These are phyloP conservation scores for Quercus variabilis DNA, from an alignment of 306 rosid species.

Conservation along the genomic window DNA sequence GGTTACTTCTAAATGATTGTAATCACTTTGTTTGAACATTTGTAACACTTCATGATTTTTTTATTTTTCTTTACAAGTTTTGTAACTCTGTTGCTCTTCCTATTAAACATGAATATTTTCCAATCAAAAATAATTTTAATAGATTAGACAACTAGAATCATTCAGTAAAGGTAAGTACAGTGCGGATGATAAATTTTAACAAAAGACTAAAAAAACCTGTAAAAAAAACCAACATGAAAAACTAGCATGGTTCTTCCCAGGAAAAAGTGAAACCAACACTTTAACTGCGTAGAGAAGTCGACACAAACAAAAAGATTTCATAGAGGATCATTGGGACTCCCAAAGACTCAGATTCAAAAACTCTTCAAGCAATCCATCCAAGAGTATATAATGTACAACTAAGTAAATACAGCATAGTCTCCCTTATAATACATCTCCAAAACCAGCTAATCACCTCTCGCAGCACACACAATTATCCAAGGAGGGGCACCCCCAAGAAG, in stretches of 20 bases:
- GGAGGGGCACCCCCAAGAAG: not conserved
- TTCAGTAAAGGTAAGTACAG: no score
- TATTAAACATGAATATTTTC: no score
- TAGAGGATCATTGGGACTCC: not conserved
- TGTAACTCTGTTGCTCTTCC: no score
- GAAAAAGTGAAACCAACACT: not conserved
- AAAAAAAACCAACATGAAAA: not conserved
- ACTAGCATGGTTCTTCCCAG: not conserved
- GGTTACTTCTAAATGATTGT: no score
- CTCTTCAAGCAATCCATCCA: not conserved
- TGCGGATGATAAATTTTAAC: not conserved
- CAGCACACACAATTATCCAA: not conserved
- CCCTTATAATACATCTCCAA: not conserved
- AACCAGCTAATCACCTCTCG: not conserved
- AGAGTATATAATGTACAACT: not conserved
- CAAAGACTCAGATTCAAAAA: not conserved
- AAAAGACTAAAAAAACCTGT: not conserved
- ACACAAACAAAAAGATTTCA: not conserved
- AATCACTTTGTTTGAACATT: no score
- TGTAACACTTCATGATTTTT: no score
- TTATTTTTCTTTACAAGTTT: no score
- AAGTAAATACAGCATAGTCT: not conserved
- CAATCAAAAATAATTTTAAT: no score
- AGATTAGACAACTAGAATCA: no score
- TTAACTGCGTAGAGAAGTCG: not conserved